These are phyloP conservation scores for Fusarium compactum DNA, from an alignment of 2,329 filamentous ascomycete genomes.

Conservation along the genomic window DNA sequence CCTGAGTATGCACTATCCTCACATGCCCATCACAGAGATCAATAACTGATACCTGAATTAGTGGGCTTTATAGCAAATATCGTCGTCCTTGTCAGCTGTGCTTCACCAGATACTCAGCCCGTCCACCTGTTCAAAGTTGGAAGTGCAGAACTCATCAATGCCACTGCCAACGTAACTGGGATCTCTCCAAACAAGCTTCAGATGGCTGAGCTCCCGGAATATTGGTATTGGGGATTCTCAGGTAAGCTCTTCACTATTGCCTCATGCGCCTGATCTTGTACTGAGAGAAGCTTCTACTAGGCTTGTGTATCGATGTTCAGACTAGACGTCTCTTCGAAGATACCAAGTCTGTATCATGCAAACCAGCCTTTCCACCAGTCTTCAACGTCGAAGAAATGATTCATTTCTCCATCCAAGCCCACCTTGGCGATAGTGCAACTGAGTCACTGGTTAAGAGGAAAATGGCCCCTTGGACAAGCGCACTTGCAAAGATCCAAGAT, in stretches of 20 bases:
- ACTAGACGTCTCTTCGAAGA: not conserved
- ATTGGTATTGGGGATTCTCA: conserved; percentile 5
- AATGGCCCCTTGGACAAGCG: not conserved
- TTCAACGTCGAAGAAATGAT: not conserved
- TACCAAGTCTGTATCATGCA: not conserved
- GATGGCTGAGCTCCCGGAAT: not conserved
- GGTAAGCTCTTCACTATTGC: not conserved
- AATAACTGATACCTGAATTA: not conserved
- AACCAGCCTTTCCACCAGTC: not conserved
- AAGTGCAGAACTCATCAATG: not conserved
- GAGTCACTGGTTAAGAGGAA: not conserved
- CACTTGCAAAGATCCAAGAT: not conserved
- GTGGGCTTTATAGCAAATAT: not conserved
- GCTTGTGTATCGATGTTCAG: not conserved
- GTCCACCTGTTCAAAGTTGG: not conserved
- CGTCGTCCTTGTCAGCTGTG: not conserved
- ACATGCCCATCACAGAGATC: not conserved
- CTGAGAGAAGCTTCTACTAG: not conserved
- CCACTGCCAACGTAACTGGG: not conserved
- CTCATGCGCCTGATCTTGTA: accelerated
- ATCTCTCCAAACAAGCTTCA: not conserved
- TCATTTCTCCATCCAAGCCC: not conserved
- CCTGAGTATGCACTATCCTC: not conserved
- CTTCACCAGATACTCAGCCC: not conserved
- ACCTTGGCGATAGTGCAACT: accelerated